Percentiles rank a stretch among this genome's conserved stretches.
Evolutionary conservation across 257 asterid species (phyloP).

Genomic region (Solanum appendiculatum): DNA sequence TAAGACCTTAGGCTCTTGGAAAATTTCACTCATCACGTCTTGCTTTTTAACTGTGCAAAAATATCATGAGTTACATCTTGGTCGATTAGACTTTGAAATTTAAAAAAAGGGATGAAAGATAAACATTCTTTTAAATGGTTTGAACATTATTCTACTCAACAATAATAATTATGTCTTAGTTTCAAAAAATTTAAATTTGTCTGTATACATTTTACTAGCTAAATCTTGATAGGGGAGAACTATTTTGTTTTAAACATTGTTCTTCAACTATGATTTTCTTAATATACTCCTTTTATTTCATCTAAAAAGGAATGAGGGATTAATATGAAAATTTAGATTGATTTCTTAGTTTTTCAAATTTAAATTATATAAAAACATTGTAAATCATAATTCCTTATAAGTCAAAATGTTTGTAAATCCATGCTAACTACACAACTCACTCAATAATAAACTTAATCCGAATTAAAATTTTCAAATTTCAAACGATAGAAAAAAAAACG

Average conservation of each 20-base stretch:
- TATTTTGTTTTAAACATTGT: not conserved
- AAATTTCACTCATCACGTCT: slow-evolving; percentile 32
- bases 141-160: not conserved
- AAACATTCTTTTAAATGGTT: not conserved
- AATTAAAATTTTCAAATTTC: not conserved
- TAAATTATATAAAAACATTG: not conserved
- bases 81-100: too few species aligned
- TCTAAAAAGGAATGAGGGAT: not conserved
- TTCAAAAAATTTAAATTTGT: not conserved
- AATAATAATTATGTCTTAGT: not conserved
- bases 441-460: not conserved
- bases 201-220: not conserved
- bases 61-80: not conserved
- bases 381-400: not conserved
- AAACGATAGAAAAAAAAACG: not conserved
- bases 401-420: not conserved
- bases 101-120: not conserved
- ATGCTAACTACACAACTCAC: not conserved
- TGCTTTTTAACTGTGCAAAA: slow-evolving; percentile 11
- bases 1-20: slow-evolving; percentile 5
- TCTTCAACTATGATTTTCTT: not conserved
- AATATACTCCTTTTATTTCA: too few species aligned
- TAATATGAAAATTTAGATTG: not conserved
- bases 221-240: not conserved
- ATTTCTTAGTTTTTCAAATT: not conserved